Base-by-base conservation (phyloP, 2,329 filamentous ascomycete species). In the Cladosporium austrohemisphaericum region DNA sequence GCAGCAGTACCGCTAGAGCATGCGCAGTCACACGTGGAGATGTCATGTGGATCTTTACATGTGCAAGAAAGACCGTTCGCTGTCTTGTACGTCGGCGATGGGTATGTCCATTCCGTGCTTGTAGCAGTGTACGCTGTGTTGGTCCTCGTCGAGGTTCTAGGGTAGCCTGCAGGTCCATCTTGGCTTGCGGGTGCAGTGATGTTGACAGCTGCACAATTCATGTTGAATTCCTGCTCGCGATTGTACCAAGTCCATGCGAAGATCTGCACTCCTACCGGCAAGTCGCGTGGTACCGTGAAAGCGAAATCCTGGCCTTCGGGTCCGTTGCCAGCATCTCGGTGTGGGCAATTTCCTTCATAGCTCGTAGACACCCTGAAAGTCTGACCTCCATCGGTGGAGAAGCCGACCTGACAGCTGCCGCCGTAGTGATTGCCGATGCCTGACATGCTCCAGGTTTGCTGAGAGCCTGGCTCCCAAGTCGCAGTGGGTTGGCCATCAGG, bases 181-280 rank as follows among this genome's bases (percentile, higher is more conserved):
- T 23, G 5, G 13, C 2, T n/a, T 25, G 10, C 3, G 11, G 33
- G 62, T 9, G 37, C 19, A 11, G 31, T 49, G 49, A 76, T 75
- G 5, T 66, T 67, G 20, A 76, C 69, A 9, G 67, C 63, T 2
- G 72, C 69, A 44, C 73, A 76, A 46, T 69, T 70, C 67, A 71
- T 71, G 53, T 69, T 71, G 51, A 70, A 65, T 51, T 74, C 72
- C 46, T 71, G 63, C 57, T 75, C 72, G 20, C 73, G 68, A 46
- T 76, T 76, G 37, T 73, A 59, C 73, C 73, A 76, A 1, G 69
- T 68, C 73, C 71, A 75, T 1, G 66, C 68, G 51, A 76, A 75
- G 13, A 76, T 55, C 10, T 66, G 68, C 5, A 68, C 57, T 7
- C 72, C 72, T 4, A 60, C 50, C 2, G 68, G 67, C 49, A 75